These are phyloP conservation scores for Fusarium annulatum DNA, from an alignment of 2,329 filamentous ascomycete genomes.

Conservation along the genomic window DNA sequence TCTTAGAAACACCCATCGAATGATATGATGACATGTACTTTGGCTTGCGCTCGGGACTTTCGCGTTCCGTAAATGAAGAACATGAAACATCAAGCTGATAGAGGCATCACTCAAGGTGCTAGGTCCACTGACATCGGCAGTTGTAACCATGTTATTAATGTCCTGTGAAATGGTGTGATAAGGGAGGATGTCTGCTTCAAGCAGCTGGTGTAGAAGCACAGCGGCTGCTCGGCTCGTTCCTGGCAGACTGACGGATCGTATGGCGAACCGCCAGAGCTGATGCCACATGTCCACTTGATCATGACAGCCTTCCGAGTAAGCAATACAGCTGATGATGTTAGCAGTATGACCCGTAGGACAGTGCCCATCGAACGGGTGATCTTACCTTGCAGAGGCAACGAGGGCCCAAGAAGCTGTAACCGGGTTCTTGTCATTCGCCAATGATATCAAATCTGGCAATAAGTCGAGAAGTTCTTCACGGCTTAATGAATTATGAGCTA, in stretches of 20 bases:
- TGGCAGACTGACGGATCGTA: constrained; percentile 75
- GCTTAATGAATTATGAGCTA: constrained; percentile 58
- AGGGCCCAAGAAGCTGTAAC: constrained; percentile 82
- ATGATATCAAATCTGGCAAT: constrained; percentile 66
- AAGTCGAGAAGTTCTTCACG: constrained; percentile 65
- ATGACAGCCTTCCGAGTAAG: constrained; percentile 49
- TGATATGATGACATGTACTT: constrained; percentile 75
- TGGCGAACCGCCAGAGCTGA: constrained; percentile 79
- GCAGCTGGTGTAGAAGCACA: constrained; percentile 74
- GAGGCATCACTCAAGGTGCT: constrained; percentile 82
- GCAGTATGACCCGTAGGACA: constrained; percentile 8
- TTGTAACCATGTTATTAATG: constrained; percentile 77
- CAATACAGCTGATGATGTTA: constrained; percentile 50
- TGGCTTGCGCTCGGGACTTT: constrained; percentile 76
- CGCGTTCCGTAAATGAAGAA: constrained; percentile 74
- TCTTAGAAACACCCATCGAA: constrained; percentile 82
- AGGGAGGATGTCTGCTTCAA: constrained; percentile 73
- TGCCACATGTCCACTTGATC: constrained; percentile 66
- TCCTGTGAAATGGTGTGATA: constrained; percentile 76
- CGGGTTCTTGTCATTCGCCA: constrained; percentile 76
- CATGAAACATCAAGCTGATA: constrained; percentile 74
- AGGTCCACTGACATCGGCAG: constrained; percentile 85
- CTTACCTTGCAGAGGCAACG: constrained; percentile 81
- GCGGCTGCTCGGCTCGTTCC: constrained; percentile 81
- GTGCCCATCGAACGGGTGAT: background rate